Evolutionary conservation across 1,284 basidiomycete species (phyloP).

Genomic region (Cutaneotrichosporon sp.): DNA sequence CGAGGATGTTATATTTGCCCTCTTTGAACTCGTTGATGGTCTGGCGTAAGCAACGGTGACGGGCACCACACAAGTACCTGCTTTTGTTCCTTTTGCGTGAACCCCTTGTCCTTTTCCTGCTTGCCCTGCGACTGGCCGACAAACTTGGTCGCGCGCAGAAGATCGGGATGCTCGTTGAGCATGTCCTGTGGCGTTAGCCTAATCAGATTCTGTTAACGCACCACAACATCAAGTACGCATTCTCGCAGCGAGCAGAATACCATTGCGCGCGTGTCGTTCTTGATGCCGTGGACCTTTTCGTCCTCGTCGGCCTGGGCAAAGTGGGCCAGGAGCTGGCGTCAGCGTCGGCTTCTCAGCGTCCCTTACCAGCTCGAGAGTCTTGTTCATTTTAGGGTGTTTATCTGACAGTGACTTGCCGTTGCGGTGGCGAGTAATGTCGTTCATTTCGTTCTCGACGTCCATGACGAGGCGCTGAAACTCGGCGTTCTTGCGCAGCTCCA

Average conservation of each 20-base stretch:
- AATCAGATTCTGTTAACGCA: constrained; percentile 18
- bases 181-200: constrained; percentile 49
- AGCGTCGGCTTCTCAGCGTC: neutral
- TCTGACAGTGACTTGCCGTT: constrained; percentile 46
- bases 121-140: constrained; percentile 87
- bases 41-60: constrained; percentile 15
- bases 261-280: constrained; percentile 73
- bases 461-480: constrained; percentile 44
- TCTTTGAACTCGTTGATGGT: constrained; percentile 75
- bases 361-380: constrained; percentile 60
- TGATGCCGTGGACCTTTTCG: constrained; percentile 47
- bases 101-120: constrained; percentile 67
- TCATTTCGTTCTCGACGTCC: constrained; percentile 43
- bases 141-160: constrained; percentile 75
- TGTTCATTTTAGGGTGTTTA: constrained; percentile 88
- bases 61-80: constrained; percentile 52
- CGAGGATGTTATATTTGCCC: constrained; percentile 84
- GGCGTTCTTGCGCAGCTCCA: constrained; percentile 34
- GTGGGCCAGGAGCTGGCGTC: constrained; percentile 61
- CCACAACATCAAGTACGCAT: constrained; percentile 85
- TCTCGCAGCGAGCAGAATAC: constrained; percentile 88
- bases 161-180: constrained; percentile 63
- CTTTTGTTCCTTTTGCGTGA: constrained; percentile 86
- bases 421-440: constrained; percentile 33
- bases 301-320: constrained; percentile 62